phyloP scores from a whole-genome alignment of 2,329 filamentous ascomycete genomes.

The Alternaria sp. region DNA sequence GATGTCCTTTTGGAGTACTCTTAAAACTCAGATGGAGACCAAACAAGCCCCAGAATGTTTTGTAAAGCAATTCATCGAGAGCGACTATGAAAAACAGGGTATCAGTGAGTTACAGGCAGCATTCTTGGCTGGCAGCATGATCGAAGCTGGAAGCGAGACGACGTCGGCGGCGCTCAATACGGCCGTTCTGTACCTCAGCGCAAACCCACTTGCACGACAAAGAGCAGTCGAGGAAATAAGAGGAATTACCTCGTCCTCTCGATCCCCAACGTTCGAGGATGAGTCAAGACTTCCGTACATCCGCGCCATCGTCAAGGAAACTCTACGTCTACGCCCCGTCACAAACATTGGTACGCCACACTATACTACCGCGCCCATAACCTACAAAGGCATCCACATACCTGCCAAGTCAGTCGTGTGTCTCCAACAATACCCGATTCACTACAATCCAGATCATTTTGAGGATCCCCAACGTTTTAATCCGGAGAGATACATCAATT shows the following conservation, averaged over 20 bases:
- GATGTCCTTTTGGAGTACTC: slow-evolving; percentile 43
- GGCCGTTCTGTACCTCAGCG: slow-evolving; percentile 42
- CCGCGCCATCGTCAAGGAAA: slow-evolving; percentile 52
- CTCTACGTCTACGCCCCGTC: slow-evolving; percentile 54
- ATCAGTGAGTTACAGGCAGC: slow-evolving; percentile 49
- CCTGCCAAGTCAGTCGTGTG: slow-evolving; percentile 52
- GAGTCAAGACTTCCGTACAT: slow-evolving; percentile 53
- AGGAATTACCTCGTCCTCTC: slow-evolving; percentile 22
- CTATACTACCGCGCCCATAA: slow-evolving; percentile 48
- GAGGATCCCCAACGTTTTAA: slow-evolving; percentile 52
- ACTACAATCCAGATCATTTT: slow-evolving; percentile 51
- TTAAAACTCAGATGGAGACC: slow-evolving; percentile 44
- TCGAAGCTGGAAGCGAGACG: slow-evolving; percentile 54
- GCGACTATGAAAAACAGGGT: slow-evolving; percentile 50
- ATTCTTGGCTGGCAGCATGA: slow-evolving; percentile 47
- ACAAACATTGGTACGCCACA: slow-evolving; percentile 50
- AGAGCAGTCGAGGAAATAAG: slow-evolving; percentile 38
- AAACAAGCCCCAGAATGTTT: slow-evolving; percentile 48
- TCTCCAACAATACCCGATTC: slow-evolving; percentile 41
- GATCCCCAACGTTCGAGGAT: slow-evolving; percentile 54
- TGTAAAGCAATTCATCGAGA: slow-evolving; percentile 47
- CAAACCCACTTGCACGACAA: slow-evolving; percentile 27
- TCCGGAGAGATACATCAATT: slow-evolving; percentile 55
- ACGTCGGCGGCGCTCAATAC: slow-evolving; percentile 50
- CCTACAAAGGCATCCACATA: slow-evolving; percentile 55